Evolutionary conservation across 176 grass and related monocot species (phyloP).

Genomic region (Aechmea fasciata): DNA sequence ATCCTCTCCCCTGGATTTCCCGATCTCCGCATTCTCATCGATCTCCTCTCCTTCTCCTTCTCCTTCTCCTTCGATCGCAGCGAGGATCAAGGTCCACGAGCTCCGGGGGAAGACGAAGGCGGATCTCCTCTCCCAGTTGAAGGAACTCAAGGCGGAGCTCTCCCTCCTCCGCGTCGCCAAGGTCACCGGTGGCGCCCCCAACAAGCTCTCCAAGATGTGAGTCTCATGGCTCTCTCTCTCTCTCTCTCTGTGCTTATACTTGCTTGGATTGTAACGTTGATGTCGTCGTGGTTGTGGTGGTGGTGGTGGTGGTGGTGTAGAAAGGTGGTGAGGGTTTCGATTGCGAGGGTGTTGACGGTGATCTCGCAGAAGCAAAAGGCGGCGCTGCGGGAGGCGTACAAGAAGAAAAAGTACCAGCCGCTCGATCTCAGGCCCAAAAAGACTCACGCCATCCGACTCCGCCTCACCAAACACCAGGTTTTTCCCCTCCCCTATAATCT

Average conservation of each 20-base stretch:
- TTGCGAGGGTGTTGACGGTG: constrained; percentile 64
- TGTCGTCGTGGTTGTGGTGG: neutral
- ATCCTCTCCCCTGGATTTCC: neutral
- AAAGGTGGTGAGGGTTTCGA: constrained; percentile 71
- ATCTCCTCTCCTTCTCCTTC: neutral
- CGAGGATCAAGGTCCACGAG: constrained; percentile 87
- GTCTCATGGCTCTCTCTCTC: neutral
- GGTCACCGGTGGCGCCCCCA: constrained; percentile 85
- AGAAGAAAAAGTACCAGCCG: constrained; percentile 60
- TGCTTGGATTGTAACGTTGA: neutral
- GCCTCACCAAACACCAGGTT: constrained; percentile 80
- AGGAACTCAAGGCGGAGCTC: constrained; percentile 75
- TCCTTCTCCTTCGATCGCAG: constrained; percentile 15
- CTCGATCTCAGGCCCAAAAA: constrained; percentile 82
- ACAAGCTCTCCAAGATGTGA: constrained; percentile 95
- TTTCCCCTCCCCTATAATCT: neutral
- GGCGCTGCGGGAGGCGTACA: constrained; percentile 64
- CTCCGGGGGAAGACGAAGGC: constrained; percentile 60
- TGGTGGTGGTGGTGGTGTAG: constrained; percentile 26
- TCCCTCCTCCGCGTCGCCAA: constrained; percentile 91
- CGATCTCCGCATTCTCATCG: neutral
- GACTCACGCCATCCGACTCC: constrained; percentile 75
- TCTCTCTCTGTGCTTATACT: too few relatives aligned
- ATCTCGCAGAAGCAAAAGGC: constrained; percentile 83
- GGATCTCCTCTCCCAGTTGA: constrained; percentile 57